These are phyloP conservation scores for Berkeleyomyces basicola DNA, from an alignment of 2,329 filamentous ascomycete genomes.

Conservation along the genomic window DNA sequence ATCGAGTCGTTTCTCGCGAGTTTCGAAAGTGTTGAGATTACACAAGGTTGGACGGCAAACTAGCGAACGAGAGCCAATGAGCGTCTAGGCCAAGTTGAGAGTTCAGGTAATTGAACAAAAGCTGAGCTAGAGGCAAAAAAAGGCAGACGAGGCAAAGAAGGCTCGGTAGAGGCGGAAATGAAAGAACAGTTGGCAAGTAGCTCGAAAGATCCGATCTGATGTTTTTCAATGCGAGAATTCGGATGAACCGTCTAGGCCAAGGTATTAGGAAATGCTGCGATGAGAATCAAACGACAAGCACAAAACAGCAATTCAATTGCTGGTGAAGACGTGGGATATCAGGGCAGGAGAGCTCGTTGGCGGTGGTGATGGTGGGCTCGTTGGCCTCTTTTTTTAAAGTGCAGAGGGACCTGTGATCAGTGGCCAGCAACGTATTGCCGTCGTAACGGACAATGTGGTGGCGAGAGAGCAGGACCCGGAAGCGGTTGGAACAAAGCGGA, in stretches of 20 bases:
- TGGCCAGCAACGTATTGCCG: not conserved
- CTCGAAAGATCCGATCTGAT: conserved; percentile 11
- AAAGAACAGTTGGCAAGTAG: conserved; percentile 1
- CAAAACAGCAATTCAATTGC: conserved; percentile 8
- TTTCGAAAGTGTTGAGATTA: not conserved
- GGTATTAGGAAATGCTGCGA: not conserved
- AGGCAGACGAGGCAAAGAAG: not conserved
- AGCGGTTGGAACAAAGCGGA: not conserved
- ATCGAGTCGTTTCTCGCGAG: conserved; percentile 22
- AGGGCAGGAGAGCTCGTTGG: not conserved
- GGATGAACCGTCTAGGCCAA: conserved; percentile 6
- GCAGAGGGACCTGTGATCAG: not conserved
- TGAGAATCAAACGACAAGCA: conserved; percentile 5
- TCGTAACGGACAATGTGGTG: not conserved
- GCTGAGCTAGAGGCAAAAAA: not conserved
- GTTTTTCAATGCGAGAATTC: conserved; percentile 13
- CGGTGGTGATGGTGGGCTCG: not conserved
- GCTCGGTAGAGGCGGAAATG: conserved; percentile 1
- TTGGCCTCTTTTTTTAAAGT: not conserved
- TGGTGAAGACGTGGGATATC: not conserved
- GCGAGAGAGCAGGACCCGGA: not conserved
- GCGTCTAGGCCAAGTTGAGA: conserved; percentile 2
- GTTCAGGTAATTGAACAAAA: not conserved
- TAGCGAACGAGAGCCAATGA: conserved; percentile 4
- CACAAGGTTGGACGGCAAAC: not conserved